These are phyloP conservation scores for Tolypocladium inflatum DNA, from an alignment of 2,329 filamentous ascomycete genomes.

Conservation along the genomic window DNA sequence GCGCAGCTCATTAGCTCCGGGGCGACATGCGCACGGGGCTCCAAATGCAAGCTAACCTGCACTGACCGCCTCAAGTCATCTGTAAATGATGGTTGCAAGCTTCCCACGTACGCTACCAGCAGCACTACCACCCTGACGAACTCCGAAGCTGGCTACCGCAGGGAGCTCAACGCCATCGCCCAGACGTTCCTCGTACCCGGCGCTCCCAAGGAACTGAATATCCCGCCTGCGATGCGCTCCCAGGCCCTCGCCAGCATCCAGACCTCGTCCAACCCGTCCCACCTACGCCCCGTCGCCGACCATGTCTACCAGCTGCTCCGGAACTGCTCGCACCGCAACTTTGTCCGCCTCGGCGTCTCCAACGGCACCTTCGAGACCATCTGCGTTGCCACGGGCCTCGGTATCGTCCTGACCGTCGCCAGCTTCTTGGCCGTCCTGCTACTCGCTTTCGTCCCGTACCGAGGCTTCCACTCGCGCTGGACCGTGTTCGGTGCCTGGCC, in stretches of 20 bases:
- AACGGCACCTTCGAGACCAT: constrained; percentile 41
- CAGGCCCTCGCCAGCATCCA: constrained; percentile 25
- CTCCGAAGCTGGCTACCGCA: neutral
- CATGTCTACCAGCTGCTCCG: constrained; percentile 35
- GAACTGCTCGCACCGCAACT: constrained; percentile 39
- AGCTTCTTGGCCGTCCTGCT: constrained; percentile 31
- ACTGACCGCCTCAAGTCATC: neutral
- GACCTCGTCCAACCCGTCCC: constrained; percentile 22
- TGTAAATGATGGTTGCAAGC: neutral
- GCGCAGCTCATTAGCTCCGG: neutral
- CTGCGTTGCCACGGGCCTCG: constrained; percentile 33
- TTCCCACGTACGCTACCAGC: neutral
- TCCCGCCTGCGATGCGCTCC: constrained; percentile 30
- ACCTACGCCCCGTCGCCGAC: constrained; percentile 33
- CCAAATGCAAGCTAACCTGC: neutral
- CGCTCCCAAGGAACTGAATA: constrained; percentile 36
- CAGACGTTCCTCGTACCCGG: constrained; percentile 29
- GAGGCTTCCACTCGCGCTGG: constrained; percentile 29
- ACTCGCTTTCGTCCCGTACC: constrained; percentile 26
- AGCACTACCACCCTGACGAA: constrained; percentile 4
- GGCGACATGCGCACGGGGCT: neutral
- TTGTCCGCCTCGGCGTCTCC: constrained; percentile 43
- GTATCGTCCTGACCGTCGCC: constrained; percentile 27
- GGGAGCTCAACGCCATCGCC: constrained; percentile 29
- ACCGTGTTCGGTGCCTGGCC: constrained; percentile 33